phyloP scores from a whole-genome alignment of 495 filamentous ascomycete species.

The Neurospora sp. region DNA sequence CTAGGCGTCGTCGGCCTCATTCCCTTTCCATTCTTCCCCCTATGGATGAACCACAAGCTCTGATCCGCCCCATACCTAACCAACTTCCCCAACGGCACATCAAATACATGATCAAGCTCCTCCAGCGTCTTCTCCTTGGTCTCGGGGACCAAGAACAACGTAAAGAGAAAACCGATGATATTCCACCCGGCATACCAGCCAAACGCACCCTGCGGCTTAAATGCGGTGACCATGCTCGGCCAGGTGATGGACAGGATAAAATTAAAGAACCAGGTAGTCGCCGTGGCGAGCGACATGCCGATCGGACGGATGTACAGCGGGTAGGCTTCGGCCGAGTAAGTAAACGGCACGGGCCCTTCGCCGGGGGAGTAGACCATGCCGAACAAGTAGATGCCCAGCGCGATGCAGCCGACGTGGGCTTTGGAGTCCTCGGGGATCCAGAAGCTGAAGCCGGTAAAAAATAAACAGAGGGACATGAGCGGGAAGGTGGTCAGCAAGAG shows the following conservation, averaged over 20 bases:
- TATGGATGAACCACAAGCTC: slow-evolving; percentile 1
- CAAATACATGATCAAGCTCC: slow-evolving; percentile 50
- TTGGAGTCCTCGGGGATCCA: slow-evolving; percentile 47
- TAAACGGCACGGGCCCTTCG: slow-evolving; percentile 74
- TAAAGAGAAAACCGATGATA: slow-evolving; percentile 54
- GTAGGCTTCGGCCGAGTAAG: slow-evolving; percentile 73
- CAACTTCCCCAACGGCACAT: not conserved
- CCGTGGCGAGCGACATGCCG: slow-evolving; percentile 59
- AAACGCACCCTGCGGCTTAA: slow-evolving; percentile 53
- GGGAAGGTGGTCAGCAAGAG: slow-evolving; percentile 71
- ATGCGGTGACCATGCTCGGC: slow-evolving; percentile 44
- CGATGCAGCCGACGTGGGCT: slow-evolving; percentile 46
- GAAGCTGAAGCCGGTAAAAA: slow-evolving; percentile 76
- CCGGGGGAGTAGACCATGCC: slow-evolving; percentile 69
- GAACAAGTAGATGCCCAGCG: slow-evolving; percentile 65
- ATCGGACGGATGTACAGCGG: slow-evolving; percentile 64
- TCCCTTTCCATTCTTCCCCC: not conserved
- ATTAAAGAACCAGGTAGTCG: slow-evolving; percentile 64
- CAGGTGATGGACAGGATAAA: slow-evolving; percentile 57
- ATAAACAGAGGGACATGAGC: slow-evolving; percentile 58
- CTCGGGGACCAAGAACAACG: slow-evolving; percentile 69
- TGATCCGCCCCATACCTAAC: slow-evolving; percentile 1
- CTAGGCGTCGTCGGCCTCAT: not conserved
- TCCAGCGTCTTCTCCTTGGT: slow-evolving; percentile 75
- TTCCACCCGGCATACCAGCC: slow-evolving; percentile 64